Conservation (phyloP, 805 yeast genomes). For the Starmerella apis region DNA sequence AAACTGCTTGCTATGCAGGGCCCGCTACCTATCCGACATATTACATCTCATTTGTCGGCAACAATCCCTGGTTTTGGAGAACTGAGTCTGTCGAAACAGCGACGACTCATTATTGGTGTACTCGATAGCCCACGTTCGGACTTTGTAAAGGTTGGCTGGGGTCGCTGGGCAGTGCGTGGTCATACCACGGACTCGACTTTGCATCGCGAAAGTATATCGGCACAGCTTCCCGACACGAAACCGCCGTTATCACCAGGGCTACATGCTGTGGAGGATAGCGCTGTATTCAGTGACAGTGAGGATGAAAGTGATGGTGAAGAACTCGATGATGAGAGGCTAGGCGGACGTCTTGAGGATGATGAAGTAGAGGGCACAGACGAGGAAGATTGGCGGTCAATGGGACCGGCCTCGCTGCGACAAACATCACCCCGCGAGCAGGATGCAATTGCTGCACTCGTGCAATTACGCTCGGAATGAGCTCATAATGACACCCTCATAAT, state of each 20-base stretch:
- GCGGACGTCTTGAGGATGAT: slow-evolving; percentile 18
- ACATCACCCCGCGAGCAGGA: slow-evolving; percentile 38
- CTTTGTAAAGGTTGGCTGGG: slow-evolving; percentile 95
- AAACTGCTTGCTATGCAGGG: slow-evolving; percentile 60
- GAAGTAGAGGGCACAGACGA: slow-evolving; percentile 61
- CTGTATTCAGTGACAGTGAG: slow-evolving; percentile 25
- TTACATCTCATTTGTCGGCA: slow-evolving; percentile 63
- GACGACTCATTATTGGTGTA: slow-evolving; percentile 81
- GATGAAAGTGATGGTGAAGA: slow-evolving; percentile 25
- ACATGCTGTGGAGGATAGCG: slow-evolving; percentile 20
- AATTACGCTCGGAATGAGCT: slow-evolving; percentile 34
- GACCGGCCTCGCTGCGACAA: slow-evolving; percentile 52
- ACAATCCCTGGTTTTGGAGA: slow-evolving; percentile 73
- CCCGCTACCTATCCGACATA: slow-evolving; percentile 81
- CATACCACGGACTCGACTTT: slow-evolving; percentile 45
- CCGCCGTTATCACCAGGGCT: slow-evolving; percentile 33
- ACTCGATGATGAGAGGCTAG: slow-evolving; percentile 23
- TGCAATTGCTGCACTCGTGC: slow-evolving; percentile 59
- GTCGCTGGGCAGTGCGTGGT: slow-evolving; percentile 79
- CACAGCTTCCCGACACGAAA: slow-evolving; percentile 24
- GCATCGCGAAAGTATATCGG: slow-evolving; percentile 25
- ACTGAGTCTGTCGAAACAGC: slow-evolving; percentile 74
- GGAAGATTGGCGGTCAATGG: slow-evolving; percentile 91
- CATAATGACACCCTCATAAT: background rate
- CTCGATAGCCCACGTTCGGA: slow-evolving; percentile 59